Conservation (phyloP, 345 rosid species). For the Populus deltoides region DNA sequence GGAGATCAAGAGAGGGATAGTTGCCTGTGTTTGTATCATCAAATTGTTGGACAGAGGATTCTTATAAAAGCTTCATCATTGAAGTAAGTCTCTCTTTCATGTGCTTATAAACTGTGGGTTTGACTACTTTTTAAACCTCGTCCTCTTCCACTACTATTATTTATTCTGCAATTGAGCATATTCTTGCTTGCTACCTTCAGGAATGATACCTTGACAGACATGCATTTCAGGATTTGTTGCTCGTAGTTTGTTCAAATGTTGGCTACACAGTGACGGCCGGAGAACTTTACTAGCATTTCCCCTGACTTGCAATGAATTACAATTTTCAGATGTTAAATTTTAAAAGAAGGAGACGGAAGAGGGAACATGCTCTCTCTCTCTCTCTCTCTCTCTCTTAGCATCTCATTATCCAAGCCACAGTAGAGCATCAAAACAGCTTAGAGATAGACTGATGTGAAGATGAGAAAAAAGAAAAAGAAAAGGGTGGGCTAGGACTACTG, state of each 20-base stretch:
- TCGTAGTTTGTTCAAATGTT: background rate
- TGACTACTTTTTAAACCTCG: background rate
- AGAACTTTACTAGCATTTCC: background rate
- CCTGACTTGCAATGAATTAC: background rate
- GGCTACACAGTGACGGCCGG: too few species aligned
- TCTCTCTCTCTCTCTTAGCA: background rate
- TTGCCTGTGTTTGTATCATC: background rate
- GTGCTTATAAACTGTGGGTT: background rate
- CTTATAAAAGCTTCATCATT: background rate
- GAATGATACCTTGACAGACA: background rate
- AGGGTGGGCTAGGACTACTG: constrained; percentile 15
- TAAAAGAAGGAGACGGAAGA: background rate
- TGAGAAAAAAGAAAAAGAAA: background rate
- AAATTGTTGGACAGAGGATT: background rate
- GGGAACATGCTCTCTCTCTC: background rate
- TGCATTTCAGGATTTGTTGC: background rate
- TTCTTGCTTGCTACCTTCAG: background rate
- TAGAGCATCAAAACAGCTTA: constrained; percentile 9
- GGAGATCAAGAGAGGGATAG: background rate
- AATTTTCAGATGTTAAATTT: background rate
- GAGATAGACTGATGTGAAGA: background rate
- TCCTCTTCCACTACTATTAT: background rate
- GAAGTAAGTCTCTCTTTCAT: background rate
- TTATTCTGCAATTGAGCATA: background rate
- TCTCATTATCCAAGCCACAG: background rate